Conservation (phyloP, 208 protist species). For the Porcisia hertigi region DNA sequence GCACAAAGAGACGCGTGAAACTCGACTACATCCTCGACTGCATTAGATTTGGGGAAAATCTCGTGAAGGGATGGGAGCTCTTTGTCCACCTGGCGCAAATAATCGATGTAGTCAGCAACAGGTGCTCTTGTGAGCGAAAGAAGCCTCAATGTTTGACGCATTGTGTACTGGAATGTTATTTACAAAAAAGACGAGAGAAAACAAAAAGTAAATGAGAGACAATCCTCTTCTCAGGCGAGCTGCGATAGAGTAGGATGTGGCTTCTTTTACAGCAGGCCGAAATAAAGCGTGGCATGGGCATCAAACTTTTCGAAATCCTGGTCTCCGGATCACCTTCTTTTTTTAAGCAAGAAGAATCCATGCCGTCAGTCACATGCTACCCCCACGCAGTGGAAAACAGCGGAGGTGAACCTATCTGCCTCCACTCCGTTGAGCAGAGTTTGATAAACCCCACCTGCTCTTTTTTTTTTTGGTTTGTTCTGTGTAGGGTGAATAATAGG, state of each 20-base stretch:
- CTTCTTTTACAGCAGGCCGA: background rate
- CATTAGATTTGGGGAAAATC: constrained; percentile 58
- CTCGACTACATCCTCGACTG: constrained; percentile 42
- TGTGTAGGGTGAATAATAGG: background rate
- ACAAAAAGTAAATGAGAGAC: background rate
- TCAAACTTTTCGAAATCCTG: background rate
- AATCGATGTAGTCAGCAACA: constrained; percentile 60
- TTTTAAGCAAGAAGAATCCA: background rate
- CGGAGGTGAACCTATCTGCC: background rate
- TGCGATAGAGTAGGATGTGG: background rate
- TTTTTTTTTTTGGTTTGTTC: background rate
- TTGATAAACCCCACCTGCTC: background rate
- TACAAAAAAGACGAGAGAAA: background rate
- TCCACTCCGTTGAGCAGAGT: background rate
- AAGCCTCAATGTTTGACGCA: constrained; percentile 20
- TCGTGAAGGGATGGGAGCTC: constrained; percentile 70
- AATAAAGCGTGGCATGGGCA: background rate
- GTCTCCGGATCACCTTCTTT: background rate
- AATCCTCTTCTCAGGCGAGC: background rate
- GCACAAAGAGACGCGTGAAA: constrained; percentile 79
- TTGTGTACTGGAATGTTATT: constrained; percentile 8
- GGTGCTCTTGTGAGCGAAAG: constrained; percentile 29
- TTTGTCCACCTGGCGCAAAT: constrained; percentile 57
- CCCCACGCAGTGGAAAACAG: background rate
- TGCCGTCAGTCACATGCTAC: background rate